Evolutionary conservation across 164 flowering plant genomes (phyloP).

Genomic region (Taxillus chinensis): DNA sequence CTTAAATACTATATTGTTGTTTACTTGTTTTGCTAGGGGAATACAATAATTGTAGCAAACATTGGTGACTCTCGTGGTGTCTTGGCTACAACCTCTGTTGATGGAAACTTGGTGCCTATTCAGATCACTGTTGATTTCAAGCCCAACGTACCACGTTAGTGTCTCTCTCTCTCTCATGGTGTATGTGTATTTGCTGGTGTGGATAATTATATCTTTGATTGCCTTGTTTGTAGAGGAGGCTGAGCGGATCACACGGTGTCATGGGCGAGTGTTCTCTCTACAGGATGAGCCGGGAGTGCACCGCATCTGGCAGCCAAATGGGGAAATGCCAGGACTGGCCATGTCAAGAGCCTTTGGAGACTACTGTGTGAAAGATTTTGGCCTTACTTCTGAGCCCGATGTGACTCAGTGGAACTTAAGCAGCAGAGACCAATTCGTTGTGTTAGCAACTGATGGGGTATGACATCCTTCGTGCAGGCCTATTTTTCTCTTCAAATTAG

Average conservation of each 20-base stretch:
- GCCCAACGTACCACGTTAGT: conserved; percentile 55
- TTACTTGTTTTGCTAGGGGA: conserved; percentile 26
- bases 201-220: background rate
- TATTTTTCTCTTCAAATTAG: too few species aligned
- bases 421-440: conserved; percentile 38
- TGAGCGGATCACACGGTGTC: conserved; percentile 37
- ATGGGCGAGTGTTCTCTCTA: conserved; percentile 40
- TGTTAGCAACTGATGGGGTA: conserved; percentile 25
- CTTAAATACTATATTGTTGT: too few species aligned
- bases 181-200: background rate
- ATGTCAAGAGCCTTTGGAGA: conserved; percentile 68
- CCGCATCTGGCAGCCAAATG: conserved; percentile 51
- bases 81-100: conserved; percentile 35
- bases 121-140: conserved; percentile 55
- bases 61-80: conserved; percentile 67
- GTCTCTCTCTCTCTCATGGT: background rate
- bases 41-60: conserved; percentile 37
- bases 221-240: conserved; percentile 38
- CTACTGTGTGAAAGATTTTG: conserved; percentile 50
- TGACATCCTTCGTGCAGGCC: background rate
- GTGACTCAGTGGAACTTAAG: conserved; percentile 35
- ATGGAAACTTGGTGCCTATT: conserved; percentile 34
- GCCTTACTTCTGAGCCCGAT: conserved; percentile 53
- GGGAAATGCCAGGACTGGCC: conserved; percentile 45
- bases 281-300: conserved; percentile 53